A percentile compares a stretch with the other conserved stretches of the same genome.
These are phyloP conservation scores for Mycena filopes DNA, from an alignment of 768 basidiomycete genomes.

Conservation along the genomic window DNA sequence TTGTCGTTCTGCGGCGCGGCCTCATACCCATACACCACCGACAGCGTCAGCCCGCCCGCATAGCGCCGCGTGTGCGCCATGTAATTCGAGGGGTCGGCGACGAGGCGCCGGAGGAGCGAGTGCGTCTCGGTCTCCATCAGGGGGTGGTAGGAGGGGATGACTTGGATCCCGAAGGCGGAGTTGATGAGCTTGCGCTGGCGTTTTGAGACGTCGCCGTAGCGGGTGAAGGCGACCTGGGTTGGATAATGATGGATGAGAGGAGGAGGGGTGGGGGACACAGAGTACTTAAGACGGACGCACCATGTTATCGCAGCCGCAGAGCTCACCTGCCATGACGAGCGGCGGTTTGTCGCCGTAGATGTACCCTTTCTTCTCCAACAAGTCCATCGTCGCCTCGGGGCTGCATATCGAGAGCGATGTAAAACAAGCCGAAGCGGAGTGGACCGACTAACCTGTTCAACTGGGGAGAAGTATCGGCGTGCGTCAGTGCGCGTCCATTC, in stretches of 20 bases:
- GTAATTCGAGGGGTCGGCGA: constrained; percentile 54
- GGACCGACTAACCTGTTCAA: constrained; percentile 2
- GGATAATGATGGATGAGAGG: constrained; percentile 2
- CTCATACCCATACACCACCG: constrained; percentile 57
- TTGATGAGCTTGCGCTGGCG: constrained; percentile 77
- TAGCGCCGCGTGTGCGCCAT: constrained; percentile 58
- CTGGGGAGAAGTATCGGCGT: not conserved
- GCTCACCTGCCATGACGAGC: constrained; percentile 75
- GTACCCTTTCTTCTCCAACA: constrained; percentile 75
- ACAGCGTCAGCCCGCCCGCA: constrained; percentile 36
- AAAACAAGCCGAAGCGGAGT: not conserved
- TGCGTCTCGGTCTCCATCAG: constrained; percentile 67
- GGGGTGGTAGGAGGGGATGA: constrained; percentile 66
- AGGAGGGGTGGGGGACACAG: constrained; percentile 9
- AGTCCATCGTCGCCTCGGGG: constrained; percentile 65
- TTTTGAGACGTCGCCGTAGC: constrained; percentile 69
- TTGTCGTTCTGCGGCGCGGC: constrained; percentile 51
- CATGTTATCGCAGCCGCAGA: constrained; percentile 82
- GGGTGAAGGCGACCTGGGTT: constrained; percentile 68
- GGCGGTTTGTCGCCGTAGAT: constrained; percentile 82
- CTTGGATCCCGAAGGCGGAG: constrained; percentile 64
- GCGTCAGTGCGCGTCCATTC: not conserved
- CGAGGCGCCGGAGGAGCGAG: constrained; percentile 64
- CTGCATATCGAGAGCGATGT: constrained; percentile 53
- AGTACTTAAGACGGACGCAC: constrained; percentile 41